Conservation (phyloP, 116 monocot genomes). For the Thalassia testudinum region DNA sequence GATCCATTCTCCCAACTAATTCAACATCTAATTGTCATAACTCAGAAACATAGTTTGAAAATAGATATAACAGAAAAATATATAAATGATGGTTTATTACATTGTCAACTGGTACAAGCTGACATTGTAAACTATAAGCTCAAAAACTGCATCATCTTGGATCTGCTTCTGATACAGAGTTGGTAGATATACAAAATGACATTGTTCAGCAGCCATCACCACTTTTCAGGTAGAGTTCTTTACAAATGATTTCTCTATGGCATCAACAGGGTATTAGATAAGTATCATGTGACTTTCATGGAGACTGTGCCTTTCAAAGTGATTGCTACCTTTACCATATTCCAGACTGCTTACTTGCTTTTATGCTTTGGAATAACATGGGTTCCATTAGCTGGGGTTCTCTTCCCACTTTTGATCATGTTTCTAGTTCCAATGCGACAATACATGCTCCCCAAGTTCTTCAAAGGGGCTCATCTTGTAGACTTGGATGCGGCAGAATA, state of each 20-base stretch:
- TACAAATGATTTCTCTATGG: not conserved
- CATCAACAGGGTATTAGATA: constrained; percentile 35
- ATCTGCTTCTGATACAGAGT: too few relatives aligned
- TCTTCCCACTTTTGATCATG: constrained; percentile 71
- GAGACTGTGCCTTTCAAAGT: constrained; percentile 64
- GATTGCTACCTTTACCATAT: constrained; percentile 37
- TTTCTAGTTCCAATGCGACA: constrained; percentile 53
- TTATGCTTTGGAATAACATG: constrained; percentile 67
- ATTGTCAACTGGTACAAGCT: too few relatives aligned
- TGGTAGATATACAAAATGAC: too few relatives aligned
- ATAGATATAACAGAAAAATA: too few relatives aligned
- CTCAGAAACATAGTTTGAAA: too few relatives aligned
- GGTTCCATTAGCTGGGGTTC: constrained; percentile 56
- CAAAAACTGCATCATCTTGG: too few relatives aligned
- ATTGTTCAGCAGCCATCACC: too few relatives aligned
- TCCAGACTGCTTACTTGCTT: constrained; percentile 48
- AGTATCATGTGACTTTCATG: constrained; percentile 50
- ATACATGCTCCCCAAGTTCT: constrained; percentile 50
- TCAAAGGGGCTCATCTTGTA: constrained; percentile 42
- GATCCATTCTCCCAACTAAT: too few relatives aligned
- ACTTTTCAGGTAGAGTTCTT: too few relatives aligned
- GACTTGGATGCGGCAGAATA: constrained; percentile 67
- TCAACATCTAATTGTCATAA: too few relatives aligned
- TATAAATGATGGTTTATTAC: too few relatives aligned
- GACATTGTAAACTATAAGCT: too few relatives aligned